Base-by-base conservation (phyloP, 2,329 filamentous ascomycete species). In the Claviceps arundinis region DNA sequence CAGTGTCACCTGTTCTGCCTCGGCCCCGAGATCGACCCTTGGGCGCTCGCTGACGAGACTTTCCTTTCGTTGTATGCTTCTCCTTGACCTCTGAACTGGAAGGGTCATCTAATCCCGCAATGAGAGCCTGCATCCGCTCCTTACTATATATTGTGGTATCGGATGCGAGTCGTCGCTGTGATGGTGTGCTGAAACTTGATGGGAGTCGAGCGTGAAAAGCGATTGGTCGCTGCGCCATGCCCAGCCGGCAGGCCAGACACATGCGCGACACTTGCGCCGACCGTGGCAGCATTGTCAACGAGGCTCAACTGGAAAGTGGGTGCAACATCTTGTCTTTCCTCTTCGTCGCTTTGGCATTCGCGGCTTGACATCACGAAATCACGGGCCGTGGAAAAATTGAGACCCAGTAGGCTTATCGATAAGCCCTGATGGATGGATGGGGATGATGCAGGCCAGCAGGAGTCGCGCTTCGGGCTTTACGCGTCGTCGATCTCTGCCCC, bases 231-330 rank as follows among this genome's bases (percentile, higher is more conserved):
- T 57, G 60, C 2, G 57, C 50, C 17, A 69, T 52, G 52, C 64
- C 60, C 22, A 60, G 57, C 44, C 64, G 63, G 55, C 68, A 70
- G 59, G 59, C 59, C 47, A 63, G 57, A 55, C 66, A 68, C 37
- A 68, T 59, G 40, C 61, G 65, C 61, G 65, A 61, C 55, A 62
- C 59, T 50, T 61, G 57, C 8, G 54, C 58, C 53, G 62, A 62
- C 56, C 64, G 64, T 19, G 66, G 63, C 56, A 70, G 59, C 69
- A 71, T 71, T 54, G 60, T 59, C 48, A 13, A 24, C 45, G 38
- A 17, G 14, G 14, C 47, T 40, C 7, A 24, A 14, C 14, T 14
- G 13, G 22, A 6, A 26, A 45, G 49, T 8, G 11, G 3, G 26
- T 17, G 11, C 37, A 45, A 37, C 43, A 51, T 51, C 16, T 38